phyloP scores from a whole-genome alignment of 176 grass and related monocot genomes.

The Oryza australiensis region DNA sequence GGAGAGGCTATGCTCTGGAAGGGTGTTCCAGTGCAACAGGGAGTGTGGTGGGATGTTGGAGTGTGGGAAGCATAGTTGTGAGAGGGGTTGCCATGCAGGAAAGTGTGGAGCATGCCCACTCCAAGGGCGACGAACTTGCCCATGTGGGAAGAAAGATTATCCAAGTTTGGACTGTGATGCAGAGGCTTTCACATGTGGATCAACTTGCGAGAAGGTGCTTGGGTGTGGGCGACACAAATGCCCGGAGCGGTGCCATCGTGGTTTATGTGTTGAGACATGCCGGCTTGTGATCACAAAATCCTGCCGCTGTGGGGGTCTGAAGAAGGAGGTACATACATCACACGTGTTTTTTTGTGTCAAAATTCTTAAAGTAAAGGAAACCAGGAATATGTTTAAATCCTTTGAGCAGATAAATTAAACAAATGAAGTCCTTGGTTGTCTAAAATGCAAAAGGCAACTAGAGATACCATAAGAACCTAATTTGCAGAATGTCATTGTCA shows the following conservation, averaged over 20 bases:
- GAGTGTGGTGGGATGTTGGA: constrained; percentile 60
- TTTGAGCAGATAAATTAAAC: neutral
- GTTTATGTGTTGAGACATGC: constrained; percentile 66
- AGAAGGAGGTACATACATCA: constrained; percentile 69
- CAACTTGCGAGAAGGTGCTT: constrained; percentile 75
- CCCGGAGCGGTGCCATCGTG: constrained; percentile 85
- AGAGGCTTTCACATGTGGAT: constrained; percentile 73
- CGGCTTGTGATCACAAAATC: constrained; percentile 67
- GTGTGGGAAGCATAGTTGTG: constrained; percentile 78
- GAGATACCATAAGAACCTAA: neutral
- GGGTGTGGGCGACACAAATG: constrained; percentile 70
- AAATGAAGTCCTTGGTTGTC: neutral
- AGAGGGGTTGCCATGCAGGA: constrained; percentile 83
- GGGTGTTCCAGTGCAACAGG: constrained; percentile 62
- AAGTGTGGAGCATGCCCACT: constrained; percentile 77
- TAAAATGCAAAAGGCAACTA: neutral
- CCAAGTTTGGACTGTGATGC: constrained; percentile 67
- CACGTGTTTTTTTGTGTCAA: neutral
- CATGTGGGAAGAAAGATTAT: constrained; percentile 86
- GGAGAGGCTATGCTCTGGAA: constrained; percentile 65
- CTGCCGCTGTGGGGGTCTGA: constrained; percentile 73
- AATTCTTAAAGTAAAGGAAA: neutral
- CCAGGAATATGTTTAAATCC: neutral
- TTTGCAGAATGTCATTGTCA: constrained; percentile 7
- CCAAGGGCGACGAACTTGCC: constrained; percentile 76